Base-by-base conservation (phyloP, 1,284 basidiomycete species). In the Exobasidium cylindrosporum region DNA sequence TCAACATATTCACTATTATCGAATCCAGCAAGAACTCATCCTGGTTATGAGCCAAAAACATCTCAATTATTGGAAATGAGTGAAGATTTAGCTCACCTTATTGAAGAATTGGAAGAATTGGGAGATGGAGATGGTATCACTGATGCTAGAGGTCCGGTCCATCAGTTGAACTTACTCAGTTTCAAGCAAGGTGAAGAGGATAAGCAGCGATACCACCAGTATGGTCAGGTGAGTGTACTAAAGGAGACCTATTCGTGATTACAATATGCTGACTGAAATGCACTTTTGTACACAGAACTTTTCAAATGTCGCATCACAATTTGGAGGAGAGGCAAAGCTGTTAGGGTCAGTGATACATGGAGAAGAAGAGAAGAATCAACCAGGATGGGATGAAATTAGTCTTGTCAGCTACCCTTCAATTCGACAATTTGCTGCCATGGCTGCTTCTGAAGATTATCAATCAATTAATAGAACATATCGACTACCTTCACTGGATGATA, bases 261-360 rank as follows among this genome's bases (percentile, higher is more conserved):
- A n/a, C n/a, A n/a, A n/a, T n/a, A n/a, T n/a, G n/a, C n/a, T n/a
- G n/a, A n/a, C n/a, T n/a, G n/a, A n/a, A n/a, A n/a, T n/a, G n/a
- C n/a, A n/a, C n/a, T n/a, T 40, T 40, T 17, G 7, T 40, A 7
- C 35, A 10, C 17, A 40, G 35, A 17, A 31, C 47, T 57, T 57
- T 26, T 13, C 31, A 1, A 32, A 43, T 26, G 55, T 26, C 2
- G 55, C 55, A 4, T 26, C 11, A 24, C 29, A 28, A 17, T 43
- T 17, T 28, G 55, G 55, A 43, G 55, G 32, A 26, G 55, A 57
- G 17, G 14, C 55, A 43, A 57, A 57, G 55, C 11, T 57, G 2
- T 31, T 57, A 3, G 55, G 21, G 21, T n/a, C 3, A 10, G 55
- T 57, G 26, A 32, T 57, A 14, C 17, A 31, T 7, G 13, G 13